Percentiles rank a stretch among this genome's conserved stretches.
phyloP scores from a whole-genome alignment of 2,329 filamentous ascomycete genomes.

The Chaetothyriales sp. region DNA sequence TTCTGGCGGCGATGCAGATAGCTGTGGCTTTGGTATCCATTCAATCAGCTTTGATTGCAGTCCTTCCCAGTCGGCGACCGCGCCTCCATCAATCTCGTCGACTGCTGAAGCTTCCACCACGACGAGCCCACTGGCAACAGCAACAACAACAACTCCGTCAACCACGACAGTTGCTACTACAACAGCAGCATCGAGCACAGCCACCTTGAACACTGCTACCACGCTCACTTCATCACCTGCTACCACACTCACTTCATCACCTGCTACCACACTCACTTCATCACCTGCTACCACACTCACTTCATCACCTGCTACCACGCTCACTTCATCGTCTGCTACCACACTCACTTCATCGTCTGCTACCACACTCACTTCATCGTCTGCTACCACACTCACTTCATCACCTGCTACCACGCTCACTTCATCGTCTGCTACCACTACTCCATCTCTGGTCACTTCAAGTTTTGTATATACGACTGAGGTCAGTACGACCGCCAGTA shows the following conservation, averaged over 20 bases:
- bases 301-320: slow-evolving; percentile 1
- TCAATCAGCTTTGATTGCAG: slow-evolving; percentile 63
- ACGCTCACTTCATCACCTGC: too few relatives aligned
- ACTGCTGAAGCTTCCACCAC: slow-evolving; percentile 19
- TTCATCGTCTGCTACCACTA: slow-evolving; percentile 1
- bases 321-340: slow-evolving; percentile 2
- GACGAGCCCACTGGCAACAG: slow-evolving; percentile 26
- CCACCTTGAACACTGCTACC: slow-evolving; percentile 1
- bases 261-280: slow-evolving; percentile 2
- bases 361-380: slow-evolving; percentile 1
- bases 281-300: slow-evolving; percentile 2
- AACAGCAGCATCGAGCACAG: not conserved
- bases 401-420: slow-evolving; percentile 3
- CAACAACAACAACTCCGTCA: slow-evolving; percentile 26
- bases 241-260: not conserved
- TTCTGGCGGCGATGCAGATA: slow-evolving; percentile 40
- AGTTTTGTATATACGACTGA: not conserved
- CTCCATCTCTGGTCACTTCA: slow-evolving; percentile 1
- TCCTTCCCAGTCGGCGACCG: slow-evolving; percentile 13
- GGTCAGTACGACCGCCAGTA: slow-evolving; percentile 3
- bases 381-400: slow-evolving; percentile 2
- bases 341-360: slow-evolving; percentile 1
- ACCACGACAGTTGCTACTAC: slow-evolving; percentile 26
- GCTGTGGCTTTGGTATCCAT: slow-evolving; percentile 61
- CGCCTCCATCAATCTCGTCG: not conserved